Evolutionary conservation across 108 stramenopile species (phyloP).

Genomic region (Conticribra weissflogii): DNA sequence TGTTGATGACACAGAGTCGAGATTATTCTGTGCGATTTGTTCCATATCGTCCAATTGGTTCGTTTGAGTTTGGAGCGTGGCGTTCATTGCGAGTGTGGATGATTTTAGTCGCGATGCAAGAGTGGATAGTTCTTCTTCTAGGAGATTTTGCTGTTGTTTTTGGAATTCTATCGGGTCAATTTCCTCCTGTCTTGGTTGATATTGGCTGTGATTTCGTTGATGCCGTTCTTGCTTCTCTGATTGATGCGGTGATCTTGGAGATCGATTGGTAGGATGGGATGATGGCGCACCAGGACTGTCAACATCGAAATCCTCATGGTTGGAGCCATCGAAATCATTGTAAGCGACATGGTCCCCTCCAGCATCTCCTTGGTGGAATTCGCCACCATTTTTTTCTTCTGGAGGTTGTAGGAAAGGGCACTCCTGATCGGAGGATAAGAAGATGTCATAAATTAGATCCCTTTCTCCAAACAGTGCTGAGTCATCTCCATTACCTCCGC

Average conservation of each 20-base stretch:
- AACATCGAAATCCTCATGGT: not conserved
- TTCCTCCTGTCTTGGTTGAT: slow-evolving; percentile 1
- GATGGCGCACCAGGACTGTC: slow-evolving; percentile 5
- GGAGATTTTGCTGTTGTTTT: slow-evolving; percentile 75
- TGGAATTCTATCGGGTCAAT: slow-evolving; percentile 61
- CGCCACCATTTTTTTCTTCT: not conserved
- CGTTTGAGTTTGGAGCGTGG: slow-evolving; percentile 65
- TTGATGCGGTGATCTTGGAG: slow-evolving; percentile 9
- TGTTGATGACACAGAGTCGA: slow-evolving; percentile 57
- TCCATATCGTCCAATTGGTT: slow-evolving; percentile 64
- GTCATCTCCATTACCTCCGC: not conserved
- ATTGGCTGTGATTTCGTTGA: slow-evolving; percentile 18
- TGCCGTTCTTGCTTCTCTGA: not conserved
- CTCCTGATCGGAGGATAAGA: slow-evolving; percentile 30
- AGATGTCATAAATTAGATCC: slow-evolving; percentile 41
- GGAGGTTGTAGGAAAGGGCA: slow-evolving; percentile 1
- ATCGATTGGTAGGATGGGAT: not conserved
- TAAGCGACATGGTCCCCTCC: not conserved
- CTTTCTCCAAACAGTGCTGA: not conserved
- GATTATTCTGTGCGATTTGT: slow-evolving; percentile 68
- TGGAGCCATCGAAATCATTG: not conserved
- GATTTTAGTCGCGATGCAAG: slow-evolving; percentile 75
- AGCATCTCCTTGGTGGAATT: not conserved
- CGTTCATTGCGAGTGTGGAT: slow-evolving; percentile 67
- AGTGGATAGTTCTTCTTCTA: slow-evolving; percentile 70